Evolutionary conservation across 352 stramenopile genomes (phyloP), one percentile per base, ranked within the genome.

Genomic region (Phytophthora litchii): DNA sequence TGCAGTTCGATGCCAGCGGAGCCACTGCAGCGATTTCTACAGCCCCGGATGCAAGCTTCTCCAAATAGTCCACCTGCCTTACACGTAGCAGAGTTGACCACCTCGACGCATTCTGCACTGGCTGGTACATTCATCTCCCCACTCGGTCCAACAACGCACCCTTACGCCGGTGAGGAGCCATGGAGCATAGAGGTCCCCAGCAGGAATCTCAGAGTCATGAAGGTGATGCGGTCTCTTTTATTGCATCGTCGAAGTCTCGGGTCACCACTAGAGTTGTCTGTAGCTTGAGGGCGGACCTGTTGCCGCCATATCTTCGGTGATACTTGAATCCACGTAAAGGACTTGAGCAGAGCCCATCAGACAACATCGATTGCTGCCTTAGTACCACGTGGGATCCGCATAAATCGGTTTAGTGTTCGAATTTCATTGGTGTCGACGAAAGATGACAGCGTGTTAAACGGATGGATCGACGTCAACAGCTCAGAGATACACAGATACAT

Each of bases 401-500:
- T 9, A 36, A 29, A 25, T 53, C 27, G 46, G 23, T 16, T 60
- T 25, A 35, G 36, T 12, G 23, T 50, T 67, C 51, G 63, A 64
- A 60, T 64, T 59, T 64, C 46, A 16, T 68, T 67, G 55, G 50
- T 71, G 56, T 59, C 43, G 62, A 71, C 55, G 47, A 65, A 60
- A 46, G 21, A 38, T 51, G 53, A 60, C 60, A 27, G 23, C 31
- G 52, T 9, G 52, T 53, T 48, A 27, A 27, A 27, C 23, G 23
- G 3, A 5, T 5, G 5, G 23, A 29, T 45, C 38, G 29, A 45
- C 38, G 27, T 45, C 19, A 45, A 32, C 19, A 16, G 38, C 10
- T 29, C 11, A 44, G 9, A 6, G 16, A 44, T 44, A n/a, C n/a
- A n/a, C n/a, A n/a, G n/a, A n/a, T n/a, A n/a, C n/a, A n/a, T n/a